Conservation (phyloP, 148 eudicot genomes). For the Camellia japonica region DNA sequence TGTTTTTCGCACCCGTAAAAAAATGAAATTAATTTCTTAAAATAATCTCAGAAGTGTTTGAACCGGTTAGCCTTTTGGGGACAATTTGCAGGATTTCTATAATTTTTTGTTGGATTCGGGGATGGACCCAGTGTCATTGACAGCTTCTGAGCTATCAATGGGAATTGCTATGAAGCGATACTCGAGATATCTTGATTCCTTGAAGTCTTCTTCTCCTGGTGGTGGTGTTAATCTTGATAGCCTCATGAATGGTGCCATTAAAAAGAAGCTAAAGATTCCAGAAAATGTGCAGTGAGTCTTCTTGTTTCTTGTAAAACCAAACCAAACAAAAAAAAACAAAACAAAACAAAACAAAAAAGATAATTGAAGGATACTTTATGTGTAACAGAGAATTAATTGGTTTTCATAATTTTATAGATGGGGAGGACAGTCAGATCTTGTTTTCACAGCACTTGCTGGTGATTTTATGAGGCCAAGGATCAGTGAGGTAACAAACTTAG, state of each 20-base stretch:
- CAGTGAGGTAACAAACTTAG: constrained; percentile 50
- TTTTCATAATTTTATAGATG: constrained; percentile 41
- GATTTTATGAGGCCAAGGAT: constrained; percentile 94
- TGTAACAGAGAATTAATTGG: not conserved
- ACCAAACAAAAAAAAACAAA: not conserved
- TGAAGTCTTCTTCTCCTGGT: constrained; percentile 22
- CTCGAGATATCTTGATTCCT: constrained; percentile 50
- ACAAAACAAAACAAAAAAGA: not conserved
- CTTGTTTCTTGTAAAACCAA: not conserved
- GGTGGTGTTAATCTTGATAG: constrained; percentile 35
- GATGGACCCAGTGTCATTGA: constrained; percentile 47
- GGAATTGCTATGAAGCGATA: constrained; percentile 43
- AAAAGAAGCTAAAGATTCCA: constrained; percentile 69
- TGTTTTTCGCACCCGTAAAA: not conserved
- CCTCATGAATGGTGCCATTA: constrained; percentile 68
- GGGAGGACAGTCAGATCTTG: constrained; percentile 68
- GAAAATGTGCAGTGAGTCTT: constrained; percentile 52
- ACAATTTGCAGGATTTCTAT: constrained; percentile 66
- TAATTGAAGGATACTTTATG: not conserved
- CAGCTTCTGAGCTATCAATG: constrained; percentile 30
- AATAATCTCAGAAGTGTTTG: not conserved
- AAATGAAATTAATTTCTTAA: too few relatives aligned
- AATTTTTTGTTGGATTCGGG: constrained; percentile 64
- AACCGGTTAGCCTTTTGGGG: not conserved
- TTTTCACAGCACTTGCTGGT: constrained; percentile 42